Evolutionary conservation across 257 asterid genomes (phyloP), one percentile per base, ranked within the genome.

Genomic region (Salvia miltiorrhiza): DNA sequence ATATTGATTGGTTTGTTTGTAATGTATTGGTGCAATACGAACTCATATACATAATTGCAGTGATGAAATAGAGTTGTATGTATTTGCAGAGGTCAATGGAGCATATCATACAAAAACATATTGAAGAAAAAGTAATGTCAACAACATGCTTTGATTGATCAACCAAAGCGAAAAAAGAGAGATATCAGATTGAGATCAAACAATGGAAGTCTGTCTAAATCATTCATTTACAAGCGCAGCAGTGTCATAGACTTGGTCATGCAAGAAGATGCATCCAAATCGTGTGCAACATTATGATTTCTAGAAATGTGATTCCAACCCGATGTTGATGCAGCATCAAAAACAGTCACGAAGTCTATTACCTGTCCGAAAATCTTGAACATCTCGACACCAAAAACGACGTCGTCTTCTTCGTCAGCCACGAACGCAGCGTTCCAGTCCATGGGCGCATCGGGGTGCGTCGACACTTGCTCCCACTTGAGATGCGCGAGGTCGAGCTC

Each of bases 361-460:
- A 94, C 96, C 85, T 91, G 97, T 40, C 99, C 99, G 20, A 94
- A 94, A 33, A 94, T 94, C 72, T 94, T 94, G 81, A 94, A 94
- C 96, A 94, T 94, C 67, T 94, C 99, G 0, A 94, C 80, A 1
- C 97, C 99, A n/a, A 89, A 89, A 33, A 94, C 81, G 26, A 78
- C 66, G n/a, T n/a, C n/a, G n/a, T n/a, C n/a, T 35, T 75, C 86
- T 50, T 44, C 83, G 23, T 86, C 97, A n/a, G 84, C 87, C 10
- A 89, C 86, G 66, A 94, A 94, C 19, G 90, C 84, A 33, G 99
- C 99, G 56, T 94, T 91, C 99, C 97, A 90, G 69, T 93, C 99
- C 99, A 93, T 93, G 4, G 99, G 99, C 3, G 97, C 99, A 73
- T 93, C 99, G 6, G 99, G 97, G 66, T 94, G 97, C 3, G 76